Conservation (phyloP, 2,329 filamentous ascomycete genomes). For the Escovopsis sp. region DNA sequence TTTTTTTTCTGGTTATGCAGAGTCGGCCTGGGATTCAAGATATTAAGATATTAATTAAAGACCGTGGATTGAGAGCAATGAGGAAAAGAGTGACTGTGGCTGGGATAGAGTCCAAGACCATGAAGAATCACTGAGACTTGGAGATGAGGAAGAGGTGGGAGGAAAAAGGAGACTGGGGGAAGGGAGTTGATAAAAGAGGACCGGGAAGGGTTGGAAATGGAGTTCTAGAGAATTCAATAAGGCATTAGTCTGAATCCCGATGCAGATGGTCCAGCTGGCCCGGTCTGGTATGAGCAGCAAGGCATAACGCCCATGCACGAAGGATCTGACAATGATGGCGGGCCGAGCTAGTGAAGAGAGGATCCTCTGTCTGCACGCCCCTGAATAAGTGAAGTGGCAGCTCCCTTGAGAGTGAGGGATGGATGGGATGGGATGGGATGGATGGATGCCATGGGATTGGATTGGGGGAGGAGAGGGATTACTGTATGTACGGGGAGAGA, state of each 20-base stretch:
- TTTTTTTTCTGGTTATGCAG: constrained; percentile 12
- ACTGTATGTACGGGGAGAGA: too few relatives aligned
- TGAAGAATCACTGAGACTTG: constrained; percentile 18
- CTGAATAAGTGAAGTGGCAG: constrained; percentile 6
- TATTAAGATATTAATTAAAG: constrained; percentile 48
- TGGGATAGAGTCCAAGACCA: constrained; percentile 32
- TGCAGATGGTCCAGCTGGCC: constrained; percentile 7
- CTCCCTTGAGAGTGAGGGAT: constrained; percentile 17
- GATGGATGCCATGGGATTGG: neutral
- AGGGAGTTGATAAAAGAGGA: constrained; percentile 29
- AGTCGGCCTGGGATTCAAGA: constrained; percentile 28
- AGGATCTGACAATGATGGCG: constrained; percentile 1
- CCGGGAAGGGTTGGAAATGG: constrained; percentile 25
- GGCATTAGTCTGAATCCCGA: constrained; percentile 17
- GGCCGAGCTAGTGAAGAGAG: constrained; percentile 6
- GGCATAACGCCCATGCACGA: constrained; percentile 5
- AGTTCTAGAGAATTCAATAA: constrained; percentile 22
- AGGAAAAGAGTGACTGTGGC: constrained; percentile 44
- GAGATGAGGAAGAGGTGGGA: constrained; percentile 14
- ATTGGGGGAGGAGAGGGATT: too few relatives aligned
- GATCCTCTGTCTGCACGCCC: constrained; percentile 2
- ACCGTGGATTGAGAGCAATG: constrained; percentile 35
- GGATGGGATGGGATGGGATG: neutral
- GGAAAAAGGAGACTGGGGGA: constrained; percentile 27
- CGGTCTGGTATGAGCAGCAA: constrained; percentile 1